Evolutionary conservation across 2,329 filamentous ascomycete genomes (phyloP).

Genomic region (Alternaria tenuissima): DNA sequence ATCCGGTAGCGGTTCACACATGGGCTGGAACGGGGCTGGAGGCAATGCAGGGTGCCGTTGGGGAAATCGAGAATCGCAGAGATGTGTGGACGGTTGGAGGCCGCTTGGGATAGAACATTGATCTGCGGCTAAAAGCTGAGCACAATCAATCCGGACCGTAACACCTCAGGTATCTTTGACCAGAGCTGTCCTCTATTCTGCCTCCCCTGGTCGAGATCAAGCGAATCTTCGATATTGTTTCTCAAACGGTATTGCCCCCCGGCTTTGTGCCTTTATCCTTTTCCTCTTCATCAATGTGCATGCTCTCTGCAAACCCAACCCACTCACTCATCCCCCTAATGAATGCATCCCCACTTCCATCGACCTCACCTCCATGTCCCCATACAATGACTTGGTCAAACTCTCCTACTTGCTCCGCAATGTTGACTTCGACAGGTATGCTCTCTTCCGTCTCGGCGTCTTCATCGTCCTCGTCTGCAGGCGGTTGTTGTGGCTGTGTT

Average conservation of each 20-base stretch:
- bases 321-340: slow-evolving; percentile 81
- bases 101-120: neutral
- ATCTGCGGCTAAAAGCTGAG: neutral
- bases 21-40: neutral
- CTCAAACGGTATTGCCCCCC: neutral
- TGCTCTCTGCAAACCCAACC: slow-evolving; percentile 74
- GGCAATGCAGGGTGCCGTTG: neutral
- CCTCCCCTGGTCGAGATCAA: neutral
- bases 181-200: neutral
- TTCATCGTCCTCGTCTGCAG: slow-evolving; percentile 27
- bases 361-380: slow-evolving; percentile 76
- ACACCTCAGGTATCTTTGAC: neutral
- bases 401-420: slow-evolving; percentile 68
- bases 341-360: slow-evolving; percentile 71
- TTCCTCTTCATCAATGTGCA: slow-evolving; percentile 37
- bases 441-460: slow-evolving; percentile 28
- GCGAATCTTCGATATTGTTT: neutral
- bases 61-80: neutral
- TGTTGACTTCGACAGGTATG: slow-evolving; percentile 41
- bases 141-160: neutral
- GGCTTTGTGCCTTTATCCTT: slow-evolving; percentile 2
- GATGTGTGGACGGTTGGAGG: too few species aligned
- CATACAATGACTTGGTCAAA: slow-evolving; percentile 85
- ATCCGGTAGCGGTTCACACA: slow-evolving; percentile 24
- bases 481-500: neutral